Base-by-base conservation (phyloP, 805 yeast genomes). In the Jamesozyma jinghongensis region DNA sequence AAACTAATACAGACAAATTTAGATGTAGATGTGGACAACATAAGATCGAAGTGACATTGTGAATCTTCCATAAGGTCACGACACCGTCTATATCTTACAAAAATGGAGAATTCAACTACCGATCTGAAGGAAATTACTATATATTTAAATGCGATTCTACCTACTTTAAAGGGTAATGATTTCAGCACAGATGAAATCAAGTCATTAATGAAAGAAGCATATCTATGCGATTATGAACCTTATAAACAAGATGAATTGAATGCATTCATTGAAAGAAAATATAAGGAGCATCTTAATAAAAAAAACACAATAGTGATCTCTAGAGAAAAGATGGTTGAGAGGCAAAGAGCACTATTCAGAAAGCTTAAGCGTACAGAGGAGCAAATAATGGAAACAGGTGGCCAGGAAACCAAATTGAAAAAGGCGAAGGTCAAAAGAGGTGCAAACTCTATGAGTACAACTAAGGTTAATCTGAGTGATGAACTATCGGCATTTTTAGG, bases 401-500 rank as follows among this genome's bases (percentile, higher is more conserved):
- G 26, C n/a, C 31, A 40, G 29, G 14, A 41, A 50, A 31, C 28
- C 11, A 31, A 25, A 14, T 4, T 12, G 14, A 12, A 19, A 13
- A 37, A 34, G n/a, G 26, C 14, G 5, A 18, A 33, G 32, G 17
- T 18, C 4, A 28, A 40, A 30, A 32, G 37, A 37, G 37, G 28
- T n/a, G 31, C 34, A 28, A 37, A 28, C 37, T n/a, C 12, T 18
- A 30, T 36, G 36, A 34, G 29, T 22, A 42, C 40, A 4, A 27
- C 69, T 36, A 65, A 66, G 29, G 74, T 71, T 19, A 57, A 68
- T 61, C 54, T 81, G 19, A 73, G 80, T 14, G 64, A 71, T 2
- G 71, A 69, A 29, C 65, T 84, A 25, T 67, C 68, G 34, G 65
- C 53, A 2, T 57, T 84, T 7, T 54, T 84, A 7, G 73, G 70